Conservation (phyloP, 2,329 filamentous ascomycete species). For the Stachybotrys chlorohalonatus region DNA sequence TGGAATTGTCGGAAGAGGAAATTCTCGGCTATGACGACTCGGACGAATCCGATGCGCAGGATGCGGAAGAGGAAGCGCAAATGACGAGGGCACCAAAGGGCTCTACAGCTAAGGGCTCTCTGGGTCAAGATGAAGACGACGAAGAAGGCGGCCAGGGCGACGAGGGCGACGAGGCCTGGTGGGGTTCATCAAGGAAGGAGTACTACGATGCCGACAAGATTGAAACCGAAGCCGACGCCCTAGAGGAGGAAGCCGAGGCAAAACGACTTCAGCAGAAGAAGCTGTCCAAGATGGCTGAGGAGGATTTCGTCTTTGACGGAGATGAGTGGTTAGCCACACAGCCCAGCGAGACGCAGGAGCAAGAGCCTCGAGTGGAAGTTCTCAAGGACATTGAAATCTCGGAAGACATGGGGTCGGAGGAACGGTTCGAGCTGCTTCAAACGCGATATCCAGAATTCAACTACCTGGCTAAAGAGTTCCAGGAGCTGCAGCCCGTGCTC, state of each 20-base stretch:
- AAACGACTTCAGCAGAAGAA: conserved; percentile 85
- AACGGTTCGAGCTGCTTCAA: conserved; percentile 66
- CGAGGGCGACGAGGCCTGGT: conserved; percentile 58
- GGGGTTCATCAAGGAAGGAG: conserved; percentile 81
- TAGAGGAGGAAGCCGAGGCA: conserved; percentile 89
- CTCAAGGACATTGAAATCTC: conserved; percentile 76
- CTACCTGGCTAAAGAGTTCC: conserved; percentile 70
- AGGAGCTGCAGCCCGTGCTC: conserved; percentile 60
- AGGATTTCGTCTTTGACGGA: conserved; percentile 90
- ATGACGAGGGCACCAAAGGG: conserved; percentile 13
- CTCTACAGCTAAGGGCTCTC: conserved; percentile 17
- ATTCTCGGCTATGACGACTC: conserved; percentile 39
- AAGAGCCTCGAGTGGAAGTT: conserved; percentile 71
- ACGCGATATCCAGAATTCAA: conserved; percentile 89
- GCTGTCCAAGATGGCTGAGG: conserved; percentile 76
- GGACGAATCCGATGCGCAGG: conserved; percentile 26
- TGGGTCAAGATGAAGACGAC: conserved; percentile 40
- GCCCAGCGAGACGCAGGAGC: conserved; percentile 38
- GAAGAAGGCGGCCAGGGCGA: conserved; percentile 41
- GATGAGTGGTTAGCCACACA: conserved; percentile 66
- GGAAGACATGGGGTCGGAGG: conserved; percentile 65
- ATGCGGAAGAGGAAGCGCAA: conserved; percentile 38
- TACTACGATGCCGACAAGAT: conserved; percentile 83
- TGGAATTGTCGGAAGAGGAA: conserved; percentile 56
- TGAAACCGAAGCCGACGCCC: conserved; percentile 57